A percentile compares a stretch with the other conserved stretches of the same genome.
Evolutionary conservation across 805 yeast species (phyloP).

Genomic region (Jamesozyma rosinii): DNA sequence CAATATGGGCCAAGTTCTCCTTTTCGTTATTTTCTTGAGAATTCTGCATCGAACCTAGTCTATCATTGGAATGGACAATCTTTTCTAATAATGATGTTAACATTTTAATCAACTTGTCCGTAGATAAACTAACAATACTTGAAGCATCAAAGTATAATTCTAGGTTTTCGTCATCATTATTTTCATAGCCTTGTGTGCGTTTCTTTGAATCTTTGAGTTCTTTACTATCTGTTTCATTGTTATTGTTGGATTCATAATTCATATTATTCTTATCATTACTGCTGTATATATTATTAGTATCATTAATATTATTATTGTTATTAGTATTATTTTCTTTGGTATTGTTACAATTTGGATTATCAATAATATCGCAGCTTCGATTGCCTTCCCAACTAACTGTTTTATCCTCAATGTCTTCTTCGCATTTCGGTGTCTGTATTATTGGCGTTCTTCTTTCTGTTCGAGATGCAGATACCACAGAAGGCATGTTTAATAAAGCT

Average conservation of each 20-base stretch:
- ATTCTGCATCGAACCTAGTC: conserved; percentile 34
- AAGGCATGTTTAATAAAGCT: not conserved
- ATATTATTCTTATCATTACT: not conserved
- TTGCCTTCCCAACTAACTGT: not conserved
- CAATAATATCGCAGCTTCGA: not conserved
- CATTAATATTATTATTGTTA: not conserved
- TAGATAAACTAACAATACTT: conserved; percentile 73
- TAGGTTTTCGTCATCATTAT: not conserved
- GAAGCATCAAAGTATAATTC: conserved; percentile 5
- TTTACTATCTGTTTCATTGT: not conserved
- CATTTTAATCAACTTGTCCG: conserved; percentile 73
- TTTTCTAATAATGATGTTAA: conserved; percentile 74
- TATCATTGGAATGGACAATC: conserved; percentile 84
- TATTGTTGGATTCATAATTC: not conserved
- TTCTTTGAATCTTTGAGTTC: not conserved
- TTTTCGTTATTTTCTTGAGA: conserved; percentile 16
- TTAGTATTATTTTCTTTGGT: not conserved
- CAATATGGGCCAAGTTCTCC: not conserved
- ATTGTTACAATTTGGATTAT: not conserved
- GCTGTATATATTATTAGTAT: not conserved
- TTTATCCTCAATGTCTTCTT: not conserved
- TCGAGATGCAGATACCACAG: not conserved
- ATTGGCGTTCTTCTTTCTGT: not conserved
- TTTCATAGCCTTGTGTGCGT: not conserved
- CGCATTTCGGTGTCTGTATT: conserved; percentile 1